Conservation (phyloP, 2,329 filamentous ascomycete species). For the Ophiobolus disseminans region DNA sequence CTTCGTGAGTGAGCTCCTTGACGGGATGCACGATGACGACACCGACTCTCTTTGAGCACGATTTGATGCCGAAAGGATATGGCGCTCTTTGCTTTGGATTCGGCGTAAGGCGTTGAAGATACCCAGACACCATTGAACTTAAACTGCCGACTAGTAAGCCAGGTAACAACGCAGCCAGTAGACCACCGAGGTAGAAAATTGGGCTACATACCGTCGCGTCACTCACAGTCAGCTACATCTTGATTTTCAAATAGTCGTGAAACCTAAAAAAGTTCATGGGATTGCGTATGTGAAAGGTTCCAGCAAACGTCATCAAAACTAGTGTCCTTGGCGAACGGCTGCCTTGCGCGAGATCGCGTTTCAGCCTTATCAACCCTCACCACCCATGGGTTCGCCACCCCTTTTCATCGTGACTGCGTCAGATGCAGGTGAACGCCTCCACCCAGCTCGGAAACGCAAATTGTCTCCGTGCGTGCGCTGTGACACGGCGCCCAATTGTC, state of each 20-base stretch:
- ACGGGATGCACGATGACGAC: neutral
- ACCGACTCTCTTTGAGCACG: neutral
- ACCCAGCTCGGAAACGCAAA: conserved; percentile 2
- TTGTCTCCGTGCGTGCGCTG: conserved; percentile 8
- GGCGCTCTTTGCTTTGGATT: neutral
- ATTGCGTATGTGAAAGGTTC: too few species aligned
- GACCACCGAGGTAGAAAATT: too few species aligned
- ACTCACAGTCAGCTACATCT: too few species aligned
- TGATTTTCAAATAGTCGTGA: too few species aligned
- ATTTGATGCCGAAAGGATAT: neutral
- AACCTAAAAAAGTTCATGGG: too few species aligned
- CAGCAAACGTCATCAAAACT: neutral
- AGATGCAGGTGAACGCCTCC: conserved; percentile 3
- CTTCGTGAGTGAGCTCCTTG: conserved; percentile 1
- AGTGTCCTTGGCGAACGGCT: conserved; percentile 11
- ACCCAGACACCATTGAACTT: too few species aligned
- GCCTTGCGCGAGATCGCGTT: conserved; percentile 11
- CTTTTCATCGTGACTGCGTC: neutral
- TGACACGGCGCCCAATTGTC: too few species aligned
- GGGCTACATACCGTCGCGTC: too few species aligned
- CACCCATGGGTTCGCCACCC: conserved; percentile 2
- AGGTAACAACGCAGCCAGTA: too few species aligned
- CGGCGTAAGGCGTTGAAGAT: neutral
- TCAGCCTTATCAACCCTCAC: conserved; percentile 14
- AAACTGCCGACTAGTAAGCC: too few species aligned